Conservation (phyloP, 306 rosid species). For the Astragalus membranaceus region DNA sequence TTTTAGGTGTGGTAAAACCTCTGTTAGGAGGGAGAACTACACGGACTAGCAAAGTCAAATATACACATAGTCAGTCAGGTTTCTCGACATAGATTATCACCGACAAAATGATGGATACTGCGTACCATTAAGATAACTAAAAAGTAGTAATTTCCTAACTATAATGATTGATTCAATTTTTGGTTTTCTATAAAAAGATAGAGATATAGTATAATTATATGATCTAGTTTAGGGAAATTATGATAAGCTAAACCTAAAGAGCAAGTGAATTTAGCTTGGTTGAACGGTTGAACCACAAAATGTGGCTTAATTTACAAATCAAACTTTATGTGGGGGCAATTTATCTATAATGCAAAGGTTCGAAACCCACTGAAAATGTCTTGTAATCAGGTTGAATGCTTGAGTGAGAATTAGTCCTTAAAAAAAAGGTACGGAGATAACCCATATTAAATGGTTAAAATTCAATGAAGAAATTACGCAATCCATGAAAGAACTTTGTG, state of each 20-base stretch:
- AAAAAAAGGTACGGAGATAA: neutral
- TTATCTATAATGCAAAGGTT: neutral
- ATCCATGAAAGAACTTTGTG: neutral
- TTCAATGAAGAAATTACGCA: too few relatives aligned
- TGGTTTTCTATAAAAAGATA: neutral
- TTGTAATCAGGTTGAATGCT: neutral
- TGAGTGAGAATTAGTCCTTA: too few relatives aligned
- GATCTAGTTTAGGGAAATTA: neutral
- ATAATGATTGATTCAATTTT: slow-evolving; percentile 6
- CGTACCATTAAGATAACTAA: too few relatives aligned
- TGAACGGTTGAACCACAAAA: neutral
- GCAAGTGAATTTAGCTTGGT: neutral
- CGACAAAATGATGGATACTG: too few relatives aligned
- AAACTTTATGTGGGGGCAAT: too few relatives aligned
- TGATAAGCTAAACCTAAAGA: neutral
- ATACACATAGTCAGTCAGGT: too few relatives aligned
- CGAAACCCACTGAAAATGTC: neutral
- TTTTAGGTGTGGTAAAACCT: too few relatives aligned
- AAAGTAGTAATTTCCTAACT: slow-evolving; percentile 1
- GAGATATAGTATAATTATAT: too few relatives aligned
- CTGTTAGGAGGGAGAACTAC: too few relatives aligned
- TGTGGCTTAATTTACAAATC: neutral
- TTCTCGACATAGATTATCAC: too few relatives aligned
- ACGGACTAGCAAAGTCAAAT: too few relatives aligned
- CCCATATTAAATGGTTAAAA: neutral